These are phyloP conservation scores for Guadua angustifolia DNA, from an alignment of 176 grass and related monocot species.

Conservation along the genomic window DNA sequence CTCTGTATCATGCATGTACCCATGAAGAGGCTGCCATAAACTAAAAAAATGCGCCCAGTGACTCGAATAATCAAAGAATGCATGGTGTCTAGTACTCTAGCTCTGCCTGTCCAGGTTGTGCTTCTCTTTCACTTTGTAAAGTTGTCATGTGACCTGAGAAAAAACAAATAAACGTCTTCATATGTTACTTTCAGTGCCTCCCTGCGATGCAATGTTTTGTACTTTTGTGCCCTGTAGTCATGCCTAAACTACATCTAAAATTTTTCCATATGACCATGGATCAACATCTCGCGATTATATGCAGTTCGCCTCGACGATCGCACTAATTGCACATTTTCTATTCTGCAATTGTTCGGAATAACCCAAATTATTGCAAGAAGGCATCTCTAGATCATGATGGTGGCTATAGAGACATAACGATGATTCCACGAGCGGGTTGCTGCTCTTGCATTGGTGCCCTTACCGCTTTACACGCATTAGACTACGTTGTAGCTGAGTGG, in stretches of 20 bases:
- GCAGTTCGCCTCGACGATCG: neutral
- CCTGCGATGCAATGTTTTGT: neutral
- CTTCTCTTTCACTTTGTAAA: neutral
- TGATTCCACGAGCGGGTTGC: neutral
- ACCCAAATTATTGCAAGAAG: neutral
- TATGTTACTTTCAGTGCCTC: neutral
- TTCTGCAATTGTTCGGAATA: neutral
- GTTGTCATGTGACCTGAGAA: neutral
- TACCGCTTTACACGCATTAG: neutral
- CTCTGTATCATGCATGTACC: constrained; percentile 11
- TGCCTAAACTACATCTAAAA: neutral
- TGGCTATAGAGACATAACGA: neutral
- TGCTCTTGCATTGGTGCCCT: constrained; percentile 4
- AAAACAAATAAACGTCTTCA: neutral
- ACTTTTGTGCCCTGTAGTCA: neutral
- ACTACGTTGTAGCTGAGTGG: neutral
- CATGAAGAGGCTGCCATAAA: neutral
- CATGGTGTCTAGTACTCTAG: neutral
- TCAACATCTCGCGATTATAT: neutral
- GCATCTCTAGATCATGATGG: neutral
- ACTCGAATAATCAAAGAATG: neutral
- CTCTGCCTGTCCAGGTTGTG: neutral
- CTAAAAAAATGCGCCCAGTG: neutral
- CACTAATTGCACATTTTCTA: neutral
- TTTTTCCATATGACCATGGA: neutral